phyloP scores from a whole-genome alignment of 306 rosid species.

The Cicer yamashitae region DNA sequence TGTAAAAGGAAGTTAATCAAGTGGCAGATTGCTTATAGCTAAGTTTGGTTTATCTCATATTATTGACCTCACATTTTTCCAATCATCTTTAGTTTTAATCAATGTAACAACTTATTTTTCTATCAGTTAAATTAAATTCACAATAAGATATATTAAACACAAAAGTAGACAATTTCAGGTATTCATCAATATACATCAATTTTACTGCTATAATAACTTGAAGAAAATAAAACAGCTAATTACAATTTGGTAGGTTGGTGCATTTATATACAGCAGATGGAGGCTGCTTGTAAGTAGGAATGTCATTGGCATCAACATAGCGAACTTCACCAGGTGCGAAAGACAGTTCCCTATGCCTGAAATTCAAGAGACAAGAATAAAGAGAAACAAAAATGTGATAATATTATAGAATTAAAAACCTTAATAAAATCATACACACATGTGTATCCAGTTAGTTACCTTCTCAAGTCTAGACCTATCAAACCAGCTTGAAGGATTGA shows the following conservation, averaged over 20 bases:
- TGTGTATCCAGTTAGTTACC: slow-evolving; percentile 55
- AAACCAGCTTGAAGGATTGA: slow-evolving; percentile 87
- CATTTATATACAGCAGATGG: slow-evolving; percentile 90
- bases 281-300: slow-evolving; percentile 86
- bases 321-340: slow-evolving; percentile 95
- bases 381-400: neutral
- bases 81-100: slow-evolving; percentile 1
- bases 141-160: neutral
- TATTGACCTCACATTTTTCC: neutral
- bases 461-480: slow-evolving; percentile 82
- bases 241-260: slow-evolving; percentile 78
- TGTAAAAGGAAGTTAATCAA: too few relatives aligned
- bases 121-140: neutral
- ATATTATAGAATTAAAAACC: neutral
- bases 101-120: neutral
- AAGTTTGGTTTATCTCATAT: neutral
- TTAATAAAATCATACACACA: slow-evolving; percentile 10
- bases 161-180: neutral
- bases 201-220: neutral
- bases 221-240: slow-evolving; percentile 41
- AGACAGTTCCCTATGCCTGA: slow-evolving; percentile 88
- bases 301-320: slow-evolving; percentile 73
- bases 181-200: slow-evolving; percentile 8
- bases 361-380: slow-evolving; percentile 29
- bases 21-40: too few relatives aligned